Base-by-base conservation (phyloP, 768 basidiomycete genomes). In the Harrya chromipes region DNA sequence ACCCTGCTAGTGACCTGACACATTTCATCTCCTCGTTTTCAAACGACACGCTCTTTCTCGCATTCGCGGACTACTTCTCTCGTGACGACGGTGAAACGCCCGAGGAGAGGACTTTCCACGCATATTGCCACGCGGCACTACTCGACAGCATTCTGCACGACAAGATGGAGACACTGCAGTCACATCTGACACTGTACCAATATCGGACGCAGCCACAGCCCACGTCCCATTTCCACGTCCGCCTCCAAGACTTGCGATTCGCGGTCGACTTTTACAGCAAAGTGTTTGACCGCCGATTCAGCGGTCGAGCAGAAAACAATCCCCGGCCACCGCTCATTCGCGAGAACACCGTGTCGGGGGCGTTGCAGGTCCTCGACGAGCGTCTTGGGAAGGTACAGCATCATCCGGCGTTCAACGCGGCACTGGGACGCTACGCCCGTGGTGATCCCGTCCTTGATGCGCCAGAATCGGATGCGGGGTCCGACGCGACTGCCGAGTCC, bases 81-180 rank as follows among this genome's bases (percentile, higher is more conserved):
- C 77, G 85, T 8, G 79, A 74, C 17, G 78, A 79, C 40, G 81
- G 76, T 4, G 79, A 78, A 52, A 81, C 81, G 11, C 72, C 75
- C 4, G 73, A 74, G 23, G 87, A 89, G 57, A 74, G 73, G 38
- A 63, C 82, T 10, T 83, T 90, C 63, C 80, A 83, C 50, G 75
- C 75, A 10, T 93, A 87, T 56, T 85, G 87, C 56, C 83, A 87
- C 56, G 87, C 89, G 0, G 77, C 80, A 24, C 67, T 93, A 12
- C 74, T 94, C 37, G 94, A 97, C 64, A 87, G 89, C 68, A 86
- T 97, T 43, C 72, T 93, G n/a, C 84, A 90, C 63, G 94, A 94
- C 69, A 97, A 95, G 63, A 83, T 87, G 12, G 79, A 83, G 50
- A 84, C 87, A 0, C 69, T 94, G 4, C 83, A 86, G 56, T 76